Base-by-base conservation (phyloP, 208 protist genomes). In the Acanthamoeba culbertsoni region DNA sequence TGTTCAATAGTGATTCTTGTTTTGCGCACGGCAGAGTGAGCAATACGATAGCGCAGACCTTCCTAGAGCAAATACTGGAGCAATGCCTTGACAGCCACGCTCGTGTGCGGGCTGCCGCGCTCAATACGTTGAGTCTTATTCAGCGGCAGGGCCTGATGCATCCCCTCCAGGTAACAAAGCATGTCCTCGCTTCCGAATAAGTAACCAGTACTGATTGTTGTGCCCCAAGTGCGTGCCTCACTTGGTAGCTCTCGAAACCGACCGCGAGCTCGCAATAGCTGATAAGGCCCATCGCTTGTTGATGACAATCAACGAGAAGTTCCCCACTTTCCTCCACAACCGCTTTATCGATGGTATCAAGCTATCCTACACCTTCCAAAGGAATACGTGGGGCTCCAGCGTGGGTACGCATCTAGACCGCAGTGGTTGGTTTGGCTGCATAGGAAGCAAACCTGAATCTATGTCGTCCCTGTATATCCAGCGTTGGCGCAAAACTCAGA, bases 261-360 rank as follows among this genome's bases (percentile, higher is more conserved):
- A 92, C 31, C 1, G 62, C 43, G 86, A 77, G 45, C 57, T 59
- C 26, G 28, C 86, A 10, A 42, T 92, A 5, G 86, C 86, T 5
- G 59, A 92, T 46, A 46, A 59, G 37, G 86, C 63, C 8, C 86
- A 92, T n/a, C 53, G 40, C 16, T 26, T 92, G 12, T 28, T 92
- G n/a, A 77, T 51, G 16, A 92, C 37, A 3, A 46, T 92, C 20
- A 92, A 68, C 46, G 86, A 92, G 35, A 92, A 92, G 42, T 77
- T 55, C 46, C 86, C 86, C 20, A 79, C n/a, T 31, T 92, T 92
- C 45, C 28, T 92, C 10, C 62, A 68, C n/a, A 92, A 92, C n/a
- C 86, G 86, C 16, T 92, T 92, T n/a, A 77, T 92, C 26, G 59
- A 92, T 28, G 86, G 86, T 59, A 92, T 92, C 62, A 77, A 92